Evolutionary conservation across 2,329 filamentous ascomycete genomes (phyloP).

Genomic region (Exophiala spinifera): DNA sequence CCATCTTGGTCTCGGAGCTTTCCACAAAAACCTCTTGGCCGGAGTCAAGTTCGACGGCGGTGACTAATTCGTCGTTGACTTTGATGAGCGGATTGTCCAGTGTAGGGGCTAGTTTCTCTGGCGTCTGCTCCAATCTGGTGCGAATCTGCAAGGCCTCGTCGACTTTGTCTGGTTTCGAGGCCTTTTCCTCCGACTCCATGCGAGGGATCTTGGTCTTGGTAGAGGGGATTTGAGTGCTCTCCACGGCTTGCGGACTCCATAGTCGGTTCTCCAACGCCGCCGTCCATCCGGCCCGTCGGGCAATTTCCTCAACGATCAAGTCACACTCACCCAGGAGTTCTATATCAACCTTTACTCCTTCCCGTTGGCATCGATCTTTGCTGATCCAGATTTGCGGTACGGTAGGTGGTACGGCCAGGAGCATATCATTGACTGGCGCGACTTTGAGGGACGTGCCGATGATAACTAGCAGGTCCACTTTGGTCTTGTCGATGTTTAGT

Average conservation of each 20-base stretch:
- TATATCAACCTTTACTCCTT: constrained; percentile 84
- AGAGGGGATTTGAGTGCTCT: not conserved
- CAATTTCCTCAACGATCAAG: constrained; percentile 81
- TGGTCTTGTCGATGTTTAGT: constrained; percentile 73
- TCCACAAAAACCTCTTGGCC: not conserved
- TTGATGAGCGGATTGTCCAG: constrained; percentile 1
- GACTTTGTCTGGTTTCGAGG: constrained; percentile 8
- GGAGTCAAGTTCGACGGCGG: not conserved
- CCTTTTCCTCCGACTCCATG: not conserved
- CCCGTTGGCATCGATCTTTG: constrained; percentile 48
- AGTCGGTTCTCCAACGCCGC: constrained; percentile 13
- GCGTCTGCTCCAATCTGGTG: not conserved
- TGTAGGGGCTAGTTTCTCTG: not conserved
- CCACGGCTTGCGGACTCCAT: constrained; percentile 13
- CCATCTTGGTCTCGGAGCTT: not conserved
- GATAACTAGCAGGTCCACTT: constrained; percentile 85
- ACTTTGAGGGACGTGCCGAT: constrained; percentile 97
- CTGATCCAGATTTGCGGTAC: constrained; percentile 84
- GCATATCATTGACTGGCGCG: constrained; percentile 88
- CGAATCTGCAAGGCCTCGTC: not conserved
- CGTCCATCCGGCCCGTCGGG: constrained; percentile 73
- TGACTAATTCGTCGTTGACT: constrained; percentile 7
- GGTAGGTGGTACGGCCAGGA: constrained; percentile 70
- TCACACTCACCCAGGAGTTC: constrained; percentile 96
- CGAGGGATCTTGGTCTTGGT: not conserved